Conservation (phyloP, 257 asterid genomes). For the Ilex aquifolium region DNA sequence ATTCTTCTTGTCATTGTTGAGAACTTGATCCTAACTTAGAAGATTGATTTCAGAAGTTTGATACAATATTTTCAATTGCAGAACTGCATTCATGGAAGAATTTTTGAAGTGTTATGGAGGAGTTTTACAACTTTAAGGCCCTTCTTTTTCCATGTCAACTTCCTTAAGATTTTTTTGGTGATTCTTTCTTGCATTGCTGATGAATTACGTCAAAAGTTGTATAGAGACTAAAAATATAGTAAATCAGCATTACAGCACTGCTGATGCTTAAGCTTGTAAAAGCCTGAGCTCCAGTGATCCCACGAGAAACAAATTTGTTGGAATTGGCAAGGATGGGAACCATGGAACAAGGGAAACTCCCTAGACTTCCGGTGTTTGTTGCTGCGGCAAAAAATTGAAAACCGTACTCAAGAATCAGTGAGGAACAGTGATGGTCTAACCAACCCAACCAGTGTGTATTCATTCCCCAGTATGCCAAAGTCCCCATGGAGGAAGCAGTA, state of each 20-base stretch:
- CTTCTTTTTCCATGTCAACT: constrained; percentile 9
- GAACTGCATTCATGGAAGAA: background rate
- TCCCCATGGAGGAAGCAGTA: constrained; percentile 43
- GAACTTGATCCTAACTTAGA: too few species aligned
- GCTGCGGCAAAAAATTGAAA: constrained; percentile 41
- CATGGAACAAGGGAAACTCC: constrained; percentile 67
- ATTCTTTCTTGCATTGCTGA: constrained; percentile 26
- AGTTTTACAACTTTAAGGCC: background rate
- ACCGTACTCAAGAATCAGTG: constrained; percentile 10
- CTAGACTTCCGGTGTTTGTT: constrained; percentile 41
- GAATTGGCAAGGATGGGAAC: constrained; percentile 56
- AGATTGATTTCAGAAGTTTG: too few species aligned
- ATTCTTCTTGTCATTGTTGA: too few species aligned
- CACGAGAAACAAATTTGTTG: constrained; percentile 54
- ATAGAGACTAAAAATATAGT: constrained; percentile 46
- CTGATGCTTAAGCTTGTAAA: constrained; percentile 43
- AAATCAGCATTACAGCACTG: constrained; percentile 38
- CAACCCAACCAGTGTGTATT: constrained; percentile 39
- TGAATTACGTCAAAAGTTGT: constrained; percentile 54
- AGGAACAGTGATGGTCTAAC: constrained; percentile 5
- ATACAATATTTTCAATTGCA: background rate
- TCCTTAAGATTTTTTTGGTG: constrained; percentile 7
- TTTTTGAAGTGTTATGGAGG: background rate
- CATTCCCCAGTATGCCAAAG: constrained; percentile 55
- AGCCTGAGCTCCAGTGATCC: constrained; percentile 48